phyloP scores from a whole-genome alignment of 106 monocot species.

The Dendrobium nobile region DNA sequence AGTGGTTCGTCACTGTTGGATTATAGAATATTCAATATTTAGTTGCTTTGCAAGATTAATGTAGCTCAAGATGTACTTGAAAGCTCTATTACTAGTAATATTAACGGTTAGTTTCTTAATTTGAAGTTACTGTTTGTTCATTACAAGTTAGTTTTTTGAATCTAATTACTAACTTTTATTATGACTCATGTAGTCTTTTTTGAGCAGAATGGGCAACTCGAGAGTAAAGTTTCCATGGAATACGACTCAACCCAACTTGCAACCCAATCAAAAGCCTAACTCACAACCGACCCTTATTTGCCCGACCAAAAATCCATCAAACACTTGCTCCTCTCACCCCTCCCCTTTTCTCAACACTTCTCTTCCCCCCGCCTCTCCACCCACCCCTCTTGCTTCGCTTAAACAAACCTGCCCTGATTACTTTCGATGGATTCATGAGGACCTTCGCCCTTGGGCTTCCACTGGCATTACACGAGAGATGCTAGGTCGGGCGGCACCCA shows the following conservation, averaged over 20 bases:
- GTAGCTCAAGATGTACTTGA: too few species aligned
- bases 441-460: slow-evolving; percentile 31
- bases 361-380: background rate
- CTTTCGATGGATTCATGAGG: slow-evolving; percentile 46
- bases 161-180: background rate
- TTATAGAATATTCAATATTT: too few species aligned
- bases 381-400: background rate
- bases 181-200: background rate
- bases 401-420: slow-evolving; percentile 22
- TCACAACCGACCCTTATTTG: background rate
- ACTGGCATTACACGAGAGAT: slow-evolving; percentile 26
- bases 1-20: too few species aligned
- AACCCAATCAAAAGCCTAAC: background rate
- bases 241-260: background rate
- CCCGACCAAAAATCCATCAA: background rate
- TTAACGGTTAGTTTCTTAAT: too few species aligned
- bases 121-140: too few species aligned
- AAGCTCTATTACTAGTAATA: too few species aligned
- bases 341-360: background rate
- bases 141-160: background rate
- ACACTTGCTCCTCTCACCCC: background rate
- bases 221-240: background rate
- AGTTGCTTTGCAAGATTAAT: too few species aligned
- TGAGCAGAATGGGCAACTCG: background rate
- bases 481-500: slow-evolving; percentile 17